Conservation (phyloP, 2,329 filamentous ascomycete species). For the Botryotinia convoluta region DNA sequence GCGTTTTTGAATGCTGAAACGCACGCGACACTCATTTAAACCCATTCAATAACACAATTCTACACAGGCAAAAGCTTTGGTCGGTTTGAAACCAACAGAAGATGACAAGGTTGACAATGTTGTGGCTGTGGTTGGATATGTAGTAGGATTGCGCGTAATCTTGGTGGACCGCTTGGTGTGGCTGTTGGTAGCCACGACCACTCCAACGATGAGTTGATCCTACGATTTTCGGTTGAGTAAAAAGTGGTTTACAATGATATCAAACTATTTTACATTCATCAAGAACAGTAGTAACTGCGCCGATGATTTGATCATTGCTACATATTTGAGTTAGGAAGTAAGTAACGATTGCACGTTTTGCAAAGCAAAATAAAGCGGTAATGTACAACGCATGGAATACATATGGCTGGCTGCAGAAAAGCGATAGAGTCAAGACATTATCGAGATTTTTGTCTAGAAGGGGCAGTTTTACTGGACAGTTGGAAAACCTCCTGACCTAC, state of each 20-base stretch:
- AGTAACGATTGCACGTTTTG: neutral
- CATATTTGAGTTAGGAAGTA: neutral
- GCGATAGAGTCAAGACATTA: neutral
- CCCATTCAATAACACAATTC: neutral
- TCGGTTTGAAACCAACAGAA: neutral
- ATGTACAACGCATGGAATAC: neutral
- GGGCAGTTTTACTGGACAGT: neutral
- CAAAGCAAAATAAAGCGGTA: neutral
- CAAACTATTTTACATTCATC: neutral
- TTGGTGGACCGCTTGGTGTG: neutral
- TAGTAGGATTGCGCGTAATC: conserved; percentile 6
- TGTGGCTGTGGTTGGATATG: conserved; percentile 3
- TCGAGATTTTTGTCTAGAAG: too few species aligned
- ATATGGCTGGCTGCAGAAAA: neutral
- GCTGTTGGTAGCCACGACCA: neutral
- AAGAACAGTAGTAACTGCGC: neutral
- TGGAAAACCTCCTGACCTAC: neutral
- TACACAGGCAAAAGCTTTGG: neutral
- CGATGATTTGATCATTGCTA: neutral
- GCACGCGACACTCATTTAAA: neutral
- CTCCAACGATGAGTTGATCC: neutral
- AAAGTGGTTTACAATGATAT: neutral
- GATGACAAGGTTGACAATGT: neutral
- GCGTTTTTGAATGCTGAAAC: neutral
- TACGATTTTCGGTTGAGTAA: neutral